Percentiles rank a stretch among this genome's conserved stretches.
Evolutionary conservation across 164 flowering plant species (phyloP).

Genomic region (Piper betle): DNA sequence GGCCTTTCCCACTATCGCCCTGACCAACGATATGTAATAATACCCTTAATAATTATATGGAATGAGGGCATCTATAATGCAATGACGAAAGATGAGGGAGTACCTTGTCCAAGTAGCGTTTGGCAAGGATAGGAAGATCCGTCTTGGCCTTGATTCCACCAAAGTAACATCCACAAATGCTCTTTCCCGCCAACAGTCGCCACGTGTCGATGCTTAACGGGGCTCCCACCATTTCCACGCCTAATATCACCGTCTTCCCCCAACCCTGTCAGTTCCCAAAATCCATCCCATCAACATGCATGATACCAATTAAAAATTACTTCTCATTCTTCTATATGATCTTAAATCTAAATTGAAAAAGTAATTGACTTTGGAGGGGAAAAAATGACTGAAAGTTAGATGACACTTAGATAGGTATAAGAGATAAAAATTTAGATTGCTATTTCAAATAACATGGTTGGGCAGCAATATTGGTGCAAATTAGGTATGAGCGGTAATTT

Average conservation of each 20-base stretch:
- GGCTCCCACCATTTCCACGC: conserved; percentile 47
- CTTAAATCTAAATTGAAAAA: too few relatives aligned
- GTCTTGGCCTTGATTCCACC: conserved; percentile 67
- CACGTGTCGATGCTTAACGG: neutral
- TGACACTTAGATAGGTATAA: too few relatives aligned
- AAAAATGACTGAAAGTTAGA: too few relatives aligned
- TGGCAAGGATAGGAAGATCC: conserved; percentile 40
- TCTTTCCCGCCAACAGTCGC: conserved; percentile 38
- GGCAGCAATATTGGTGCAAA: too few relatives aligned
- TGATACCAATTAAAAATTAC: neutral
- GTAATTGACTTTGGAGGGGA: too few relatives aligned
- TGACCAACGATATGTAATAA: neutral
- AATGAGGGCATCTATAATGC: neutral
- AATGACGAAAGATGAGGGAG: neutral
- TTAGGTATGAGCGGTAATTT: too few relatives aligned
- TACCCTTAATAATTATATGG: neutral
- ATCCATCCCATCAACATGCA: neutral
- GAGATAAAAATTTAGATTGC: too few relatives aligned
- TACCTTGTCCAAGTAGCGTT: conserved; percentile 46
- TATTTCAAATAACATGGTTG: too few relatives aligned
- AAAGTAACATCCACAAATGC: conserved; percentile 30
- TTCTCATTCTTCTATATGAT: too few relatives aligned
- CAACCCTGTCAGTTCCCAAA: conserved; percentile 27
- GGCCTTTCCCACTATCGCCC: too few relatives aligned
- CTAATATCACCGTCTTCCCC: conserved; percentile 63